phyloP scores from a whole-genome alignment of 2,329 filamentous ascomycete genomes.

The Exophiala sp. region DNA sequence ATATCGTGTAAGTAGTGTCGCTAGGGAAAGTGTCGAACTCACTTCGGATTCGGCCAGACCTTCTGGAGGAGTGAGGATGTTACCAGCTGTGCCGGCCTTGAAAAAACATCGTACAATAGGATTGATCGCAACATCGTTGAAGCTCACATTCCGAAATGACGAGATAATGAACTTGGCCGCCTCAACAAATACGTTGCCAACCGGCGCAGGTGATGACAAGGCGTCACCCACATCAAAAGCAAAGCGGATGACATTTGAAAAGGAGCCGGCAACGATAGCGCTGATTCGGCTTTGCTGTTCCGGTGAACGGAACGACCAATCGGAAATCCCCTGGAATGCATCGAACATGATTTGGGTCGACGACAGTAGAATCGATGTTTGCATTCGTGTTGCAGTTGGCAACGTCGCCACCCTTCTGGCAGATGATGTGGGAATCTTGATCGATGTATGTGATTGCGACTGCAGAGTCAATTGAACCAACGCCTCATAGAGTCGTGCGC shows the following conservation, averaged over 20 bases:
- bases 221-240: constrained; percentile 71
- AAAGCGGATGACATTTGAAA: constrained; percentile 68
- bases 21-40: constrained; percentile 61
- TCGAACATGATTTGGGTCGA: constrained; percentile 75
- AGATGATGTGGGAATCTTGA: not conserved
- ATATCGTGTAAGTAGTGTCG: constrained; percentile 66
- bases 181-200: constrained; percentile 63
- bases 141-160: constrained; percentile 68
- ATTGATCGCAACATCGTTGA: constrained; percentile 69
- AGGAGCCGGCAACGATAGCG: constrained; percentile 62
- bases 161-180: constrained; percentile 74
- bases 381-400: constrained; percentile 45
- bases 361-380: constrained; percentile 57
- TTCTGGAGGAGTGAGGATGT: constrained; percentile 25
- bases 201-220: constrained; percentile 44
- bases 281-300: constrained; percentile 68
- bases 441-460: constrained; percentile 19
- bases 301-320: constrained; percentile 74
- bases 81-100: constrained; percentile 48
- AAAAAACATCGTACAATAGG: constrained; percentile 71
- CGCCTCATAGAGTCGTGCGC: constrained; percentile 68
- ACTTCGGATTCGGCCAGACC: constrained; percentile 62
- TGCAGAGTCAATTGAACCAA: constrained; percentile 70
- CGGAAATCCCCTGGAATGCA: constrained; percentile 78
- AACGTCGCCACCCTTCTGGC: constrained; percentile 2